Evolutionary conservation across 2,329 filamentous ascomycete genomes (phyloP).

Genomic region (Aspergillus alliaceus): DNA sequence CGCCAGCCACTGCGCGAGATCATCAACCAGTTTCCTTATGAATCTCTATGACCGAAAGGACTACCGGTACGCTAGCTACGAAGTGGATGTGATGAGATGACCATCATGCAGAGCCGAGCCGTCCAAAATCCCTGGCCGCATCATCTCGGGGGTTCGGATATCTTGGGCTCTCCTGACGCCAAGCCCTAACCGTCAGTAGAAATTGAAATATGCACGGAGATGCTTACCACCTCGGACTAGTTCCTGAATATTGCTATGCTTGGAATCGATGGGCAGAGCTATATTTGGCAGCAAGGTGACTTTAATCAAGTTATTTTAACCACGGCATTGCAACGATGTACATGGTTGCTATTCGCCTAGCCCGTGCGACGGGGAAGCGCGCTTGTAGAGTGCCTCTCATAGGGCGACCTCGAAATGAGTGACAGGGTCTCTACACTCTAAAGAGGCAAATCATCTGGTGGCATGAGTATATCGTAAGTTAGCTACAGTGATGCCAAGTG

Average conservation of each 20-base stretch:
- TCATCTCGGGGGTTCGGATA: background rate
- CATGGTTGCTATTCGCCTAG: constrained; percentile 7
- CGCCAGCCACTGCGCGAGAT: background rate
- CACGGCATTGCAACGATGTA: background rate
- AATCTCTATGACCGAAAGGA: constrained; percentile 4
- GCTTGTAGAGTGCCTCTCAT: constrained; percentile 31
- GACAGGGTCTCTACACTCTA: constrained; percentile 14
- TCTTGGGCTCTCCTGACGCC: constrained; percentile 5
- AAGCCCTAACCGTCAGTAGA: constrained; percentile 1
- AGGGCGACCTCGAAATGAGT: constrained; percentile 15
- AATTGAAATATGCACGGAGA: constrained; percentile 10
- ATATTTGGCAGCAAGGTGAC: constrained; percentile 19
- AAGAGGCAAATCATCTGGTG: constrained; percentile 16
- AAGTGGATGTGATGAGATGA: constrained; percentile 17
- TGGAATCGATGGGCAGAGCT: background rate
- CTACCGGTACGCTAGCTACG: constrained; percentile 16
- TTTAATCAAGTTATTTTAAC: constrained; percentile 1
- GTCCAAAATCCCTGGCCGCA: constrained; percentile 5
- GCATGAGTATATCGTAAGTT: background rate
- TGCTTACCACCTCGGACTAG: constrained; percentile 15
- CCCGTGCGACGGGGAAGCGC: constrained; percentile 26
- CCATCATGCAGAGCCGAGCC: constrained; percentile 19
- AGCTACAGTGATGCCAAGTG: constrained; percentile 3
- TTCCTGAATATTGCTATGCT: constrained; percentile 2
- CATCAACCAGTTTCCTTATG: constrained; percentile 6